Evolutionary conservation across 192 early-diverging fungal species (phyloP), one percentile per base, ranked within the genome.

Genomic region (Gigaspora rosea): DNA sequence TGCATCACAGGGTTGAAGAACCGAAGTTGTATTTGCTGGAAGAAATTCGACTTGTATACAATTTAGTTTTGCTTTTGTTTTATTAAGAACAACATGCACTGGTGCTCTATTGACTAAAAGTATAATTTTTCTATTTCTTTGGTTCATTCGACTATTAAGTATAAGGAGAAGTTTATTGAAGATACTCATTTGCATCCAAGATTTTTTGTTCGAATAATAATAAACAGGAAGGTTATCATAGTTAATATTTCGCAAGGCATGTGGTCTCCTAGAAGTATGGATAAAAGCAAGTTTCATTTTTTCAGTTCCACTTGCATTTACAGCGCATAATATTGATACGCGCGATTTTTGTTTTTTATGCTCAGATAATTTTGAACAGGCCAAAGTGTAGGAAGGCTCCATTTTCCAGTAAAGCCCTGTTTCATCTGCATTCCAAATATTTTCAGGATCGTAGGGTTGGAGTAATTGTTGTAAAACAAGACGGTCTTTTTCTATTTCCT

Each of bases 321-420:
- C 32, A n/a, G n/a, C n/a, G n/a, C n/a, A n/a, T n/a, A n/a, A n/a
- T n/a, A n/a, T n/a, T n/a, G n/a, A n/a, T n/a, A n/a, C n/a, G n/a
- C n/a, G n/a, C n/a, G n/a, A n/a, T n/a, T n/a, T n/a, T n/a, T n/a
- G n/a, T n/a, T n/a, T n/a, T 4, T 56, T 54, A 35, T 71, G 5
- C 6, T 50, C 51, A 41, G 49, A 22, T 52, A 71, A 27, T 56
- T 71, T 71, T 27, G 18, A 33, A 71, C 50, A n/a, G 27, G 51
- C 51, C 54, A 71, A 71, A 56, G 16, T 35, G 8, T 50, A 27
- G 9, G 18, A 71, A 56, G 50, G 70, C 54, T 71, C 50, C 70
- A 71, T 71, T 54, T 36, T 71, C 51, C 70, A 71, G 52, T 41
- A 71, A 56, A 71, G 51, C 3, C 70, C 32, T 5, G 70, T 71